A percentile compares a stretch with the other conserved stretches of the same genome.
These are phyloP conservation scores for Extremus antarcticus DNA, from an alignment of 495 filamentous ascomycete genomes.

Conservation along the genomic window DNA sequence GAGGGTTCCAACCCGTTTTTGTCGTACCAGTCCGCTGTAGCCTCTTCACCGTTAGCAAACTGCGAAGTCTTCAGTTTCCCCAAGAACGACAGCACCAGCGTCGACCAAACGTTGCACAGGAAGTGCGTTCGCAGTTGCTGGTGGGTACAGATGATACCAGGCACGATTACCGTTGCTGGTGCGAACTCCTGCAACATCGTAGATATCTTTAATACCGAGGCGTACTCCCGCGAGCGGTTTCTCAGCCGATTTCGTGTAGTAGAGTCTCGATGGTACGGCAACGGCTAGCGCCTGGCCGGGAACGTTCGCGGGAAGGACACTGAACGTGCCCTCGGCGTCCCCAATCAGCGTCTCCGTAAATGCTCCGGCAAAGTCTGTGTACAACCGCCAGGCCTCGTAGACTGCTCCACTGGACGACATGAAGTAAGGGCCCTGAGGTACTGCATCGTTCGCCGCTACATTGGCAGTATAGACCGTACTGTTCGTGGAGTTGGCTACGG, in stretches of 20 bases:
- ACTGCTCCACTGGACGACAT: conserved; percentile 30
- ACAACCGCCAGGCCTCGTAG: conserved; percentile 38
- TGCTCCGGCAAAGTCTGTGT: conserved; percentile 35
- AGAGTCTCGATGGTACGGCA: conserved; percentile 45
- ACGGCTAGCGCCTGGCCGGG: conserved; percentile 32
- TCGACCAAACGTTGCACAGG: conserved; percentile 47
- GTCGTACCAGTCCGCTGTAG: conserved; percentile 37
- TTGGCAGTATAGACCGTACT: not conserved
- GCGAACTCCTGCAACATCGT: conserved; percentile 44
- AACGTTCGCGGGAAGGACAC: conserved; percentile 35
- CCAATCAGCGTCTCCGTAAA: conserved; percentile 34
- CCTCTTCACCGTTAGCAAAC: conserved; percentile 47
- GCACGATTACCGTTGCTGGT: conserved; percentile 46
- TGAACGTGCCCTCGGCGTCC: conserved; percentile 26
- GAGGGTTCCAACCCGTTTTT: not conserved
- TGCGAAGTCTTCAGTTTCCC: conserved; percentile 48
- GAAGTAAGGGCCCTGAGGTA: conserved; percentile 36
- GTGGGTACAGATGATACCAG: conserved; percentile 43
- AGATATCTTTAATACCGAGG: conserved; percentile 53
- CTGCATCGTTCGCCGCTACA: conserved; percentile 5
- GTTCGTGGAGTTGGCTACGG: not conserved
- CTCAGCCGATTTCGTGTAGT: conserved; percentile 28
- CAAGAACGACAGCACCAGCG: conserved; percentile 48
- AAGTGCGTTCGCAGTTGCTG: conserved; percentile 35
- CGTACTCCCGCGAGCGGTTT: conserved; percentile 35